These are phyloP conservation scores for Euphorbia peplus DNA, from an alignment of 345 rosid species.

Conservation along the genomic window DNA sequence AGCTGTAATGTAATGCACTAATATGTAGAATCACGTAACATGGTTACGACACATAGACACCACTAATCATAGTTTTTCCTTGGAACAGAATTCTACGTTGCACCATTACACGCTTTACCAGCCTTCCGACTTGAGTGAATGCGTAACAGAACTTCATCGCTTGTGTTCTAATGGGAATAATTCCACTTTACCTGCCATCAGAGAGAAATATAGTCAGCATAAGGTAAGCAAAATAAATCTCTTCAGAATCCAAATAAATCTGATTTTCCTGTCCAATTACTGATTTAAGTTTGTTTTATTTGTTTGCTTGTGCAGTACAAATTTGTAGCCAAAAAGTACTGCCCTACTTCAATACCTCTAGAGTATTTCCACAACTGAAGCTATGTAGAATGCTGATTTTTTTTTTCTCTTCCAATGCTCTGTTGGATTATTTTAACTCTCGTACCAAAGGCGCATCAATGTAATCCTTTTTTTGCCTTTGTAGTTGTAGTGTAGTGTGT, in stretches of 20 bases:
- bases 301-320: slow-evolving; percentile 51
- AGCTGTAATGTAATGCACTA: no score
- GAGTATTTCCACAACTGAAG: slow-evolving; percentile 53
- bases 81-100: slow-evolving; percentile 64
- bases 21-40: no score
- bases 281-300: not conserved
- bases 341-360: slow-evolving; percentile 63
- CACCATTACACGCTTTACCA: slow-evolving; percentile 80
- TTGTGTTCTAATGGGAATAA: slow-evolving; percentile 46
- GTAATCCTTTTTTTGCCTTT: not conserved
- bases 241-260: not conserved
- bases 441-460: not conserved
- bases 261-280: not conserved
- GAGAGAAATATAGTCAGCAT: slow-evolving; percentile 87
- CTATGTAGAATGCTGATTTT: not conserved
- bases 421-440: slow-evolving; percentile 18
- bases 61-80: not conserved
- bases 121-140: slow-evolving; percentile 57
- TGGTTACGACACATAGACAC: no score
- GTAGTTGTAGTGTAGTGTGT: no score
- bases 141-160: slow-evolving; percentile 68
- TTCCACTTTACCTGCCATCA: slow-evolving; percentile 62
- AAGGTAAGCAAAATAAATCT: slow-evolving; percentile 51
- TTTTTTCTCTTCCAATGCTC: slow-evolving; percentile 18
- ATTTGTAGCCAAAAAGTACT: slow-evolving; percentile 73